Evolutionary conservation across 768 basidiomycete genomes (phyloP).

Genomic region (Asterophora lycoperdoides): DNA sequence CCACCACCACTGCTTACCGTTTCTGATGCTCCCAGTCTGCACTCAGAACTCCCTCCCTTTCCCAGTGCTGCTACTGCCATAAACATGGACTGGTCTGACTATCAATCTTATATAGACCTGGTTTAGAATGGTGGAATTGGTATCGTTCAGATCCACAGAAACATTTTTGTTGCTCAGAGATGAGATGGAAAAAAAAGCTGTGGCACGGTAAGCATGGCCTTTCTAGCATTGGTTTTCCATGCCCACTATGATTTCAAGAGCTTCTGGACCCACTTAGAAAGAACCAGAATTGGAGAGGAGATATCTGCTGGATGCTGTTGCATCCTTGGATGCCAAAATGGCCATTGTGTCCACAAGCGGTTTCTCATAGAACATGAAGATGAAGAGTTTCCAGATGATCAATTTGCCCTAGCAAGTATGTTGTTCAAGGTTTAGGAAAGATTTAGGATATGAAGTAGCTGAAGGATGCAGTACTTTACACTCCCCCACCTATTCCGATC

Average conservation of each 20-base stretch:
- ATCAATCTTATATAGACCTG: background rate
- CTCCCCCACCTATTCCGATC: too few species aligned
- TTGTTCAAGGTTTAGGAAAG: too few species aligned
- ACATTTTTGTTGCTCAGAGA: constrained; percentile 6
- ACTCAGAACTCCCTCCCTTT: too few species aligned
- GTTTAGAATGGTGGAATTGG: background rate
- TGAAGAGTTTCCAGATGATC: background rate
- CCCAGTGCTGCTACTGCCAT: too few species aligned
- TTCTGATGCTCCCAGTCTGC: too few species aligned
- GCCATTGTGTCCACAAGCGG: background rate
- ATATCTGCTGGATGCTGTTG: constrained; percentile 3
- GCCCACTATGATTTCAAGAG: too few species aligned
- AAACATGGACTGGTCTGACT: background rate
- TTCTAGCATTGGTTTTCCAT: too few species aligned
- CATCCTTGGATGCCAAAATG: background rate
- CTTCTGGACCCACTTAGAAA: constrained; percentile 2
- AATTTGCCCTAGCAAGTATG: background rate
- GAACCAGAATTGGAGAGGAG: background rate
- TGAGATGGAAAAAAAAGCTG: background rate
- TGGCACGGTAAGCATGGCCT: background rate
- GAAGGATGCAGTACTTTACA: too few species aligned
- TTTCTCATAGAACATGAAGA: constrained; percentile 1
- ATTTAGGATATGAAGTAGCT: too few species aligned
- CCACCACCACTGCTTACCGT: too few species aligned
- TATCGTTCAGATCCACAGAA: background rate